Evolutionary conservation across 164 flowering plant genomes (phyloP).

Genomic region (Magnolia changhungtana): DNA sequence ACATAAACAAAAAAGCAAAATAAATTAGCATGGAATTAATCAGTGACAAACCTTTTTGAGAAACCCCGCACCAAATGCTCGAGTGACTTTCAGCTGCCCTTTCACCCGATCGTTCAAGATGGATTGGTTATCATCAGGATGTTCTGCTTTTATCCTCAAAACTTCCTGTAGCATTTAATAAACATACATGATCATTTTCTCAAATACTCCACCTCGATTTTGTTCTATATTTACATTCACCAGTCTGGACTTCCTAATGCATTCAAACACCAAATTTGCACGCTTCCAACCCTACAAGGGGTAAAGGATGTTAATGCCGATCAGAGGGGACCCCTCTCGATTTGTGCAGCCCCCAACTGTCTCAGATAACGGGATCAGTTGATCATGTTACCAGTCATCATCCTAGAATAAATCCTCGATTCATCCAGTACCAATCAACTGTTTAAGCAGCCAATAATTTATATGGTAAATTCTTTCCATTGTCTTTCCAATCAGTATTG

Average conservation of each 20-base stretch:
- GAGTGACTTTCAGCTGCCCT: slow-evolving; percentile 67
- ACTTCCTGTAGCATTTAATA: slow-evolving; percentile 43
- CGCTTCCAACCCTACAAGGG: not conserved
- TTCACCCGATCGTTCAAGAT: slow-evolving; percentile 60
- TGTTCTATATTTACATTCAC: not conserved
- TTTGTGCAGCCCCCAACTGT: not conserved
- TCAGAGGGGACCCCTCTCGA: not conserved
- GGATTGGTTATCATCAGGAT: slow-evolving; percentile 53
- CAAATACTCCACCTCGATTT: not conserved
- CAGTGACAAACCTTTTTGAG: slow-evolving; percentile 48
- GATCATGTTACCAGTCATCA: not conserved
- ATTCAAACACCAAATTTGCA: not conserved
- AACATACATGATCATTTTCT: slow-evolving; percentile 6
- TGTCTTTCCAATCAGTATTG: not conserved
- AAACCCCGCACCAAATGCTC: slow-evolving; percentile 72
- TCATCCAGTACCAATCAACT: slow-evolving; percentile 3
- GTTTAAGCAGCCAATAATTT: not conserved
- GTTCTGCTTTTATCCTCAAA: slow-evolving; percentile 50
- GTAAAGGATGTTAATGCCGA: not conserved
- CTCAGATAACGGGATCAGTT: not conserved
- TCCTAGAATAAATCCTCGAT: not conserved
- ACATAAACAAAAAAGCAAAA: not conserved
- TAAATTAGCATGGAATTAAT: not conserved
- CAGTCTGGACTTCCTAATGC: not conserved
- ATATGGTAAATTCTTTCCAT: not conserved